Evolutionary conservation across 1,139 yeast genomes (phyloP), one percentile per base, ranked within the genome.

Genomic region (Kluyveromyces sp.): DNA sequence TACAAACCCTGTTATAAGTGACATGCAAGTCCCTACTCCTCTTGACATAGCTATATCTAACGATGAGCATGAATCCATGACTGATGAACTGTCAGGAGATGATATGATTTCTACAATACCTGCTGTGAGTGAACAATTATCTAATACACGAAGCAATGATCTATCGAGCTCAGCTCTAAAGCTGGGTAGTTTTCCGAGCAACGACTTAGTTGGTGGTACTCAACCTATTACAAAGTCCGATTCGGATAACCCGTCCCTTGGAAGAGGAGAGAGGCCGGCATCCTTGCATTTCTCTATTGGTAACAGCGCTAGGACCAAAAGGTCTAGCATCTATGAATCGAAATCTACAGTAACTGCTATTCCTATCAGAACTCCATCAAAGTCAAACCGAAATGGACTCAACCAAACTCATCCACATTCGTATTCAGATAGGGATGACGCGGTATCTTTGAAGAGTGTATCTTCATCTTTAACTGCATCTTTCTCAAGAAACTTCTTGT

Each of bases 391-490:
- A 41, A 41, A 41, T 25, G 21, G n/a, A 7, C 38, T 28, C 28
- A 46, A 51, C 35, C 41, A 41, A 15, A 46, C 36, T 39, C 44
- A 39, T 21, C 45, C 45, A 34, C 39, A 48, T 8, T 39, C 43
- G 27, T 43, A 46, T 33, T 37, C 49, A 30, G 59, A 56, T 25
- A 43, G 45, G 21, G 63, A 61, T 32, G 67, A 63, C 45, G 52
- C 47, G 15, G 42, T 48, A 1, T 63, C 67, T 1, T 48, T 56
- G 10, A 55, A 54, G 39, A 63, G 67, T 43, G 54, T 57, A 34
- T 61, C 70, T 0, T 68, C 73, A 0, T 68, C 73, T 0, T 48
- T 68, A 50, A 68, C 72, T 2, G 65, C 72, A 0, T 68, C 73
- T 0, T 56, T 68, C 37, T 68, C 73, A 0, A 66, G 63, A 47